Percentiles rank a stretch among this genome's conserved stretches.
Conservation (phyloP, 176 grass and related monocot genomes). For the Sorghum bicolor region DNA sequence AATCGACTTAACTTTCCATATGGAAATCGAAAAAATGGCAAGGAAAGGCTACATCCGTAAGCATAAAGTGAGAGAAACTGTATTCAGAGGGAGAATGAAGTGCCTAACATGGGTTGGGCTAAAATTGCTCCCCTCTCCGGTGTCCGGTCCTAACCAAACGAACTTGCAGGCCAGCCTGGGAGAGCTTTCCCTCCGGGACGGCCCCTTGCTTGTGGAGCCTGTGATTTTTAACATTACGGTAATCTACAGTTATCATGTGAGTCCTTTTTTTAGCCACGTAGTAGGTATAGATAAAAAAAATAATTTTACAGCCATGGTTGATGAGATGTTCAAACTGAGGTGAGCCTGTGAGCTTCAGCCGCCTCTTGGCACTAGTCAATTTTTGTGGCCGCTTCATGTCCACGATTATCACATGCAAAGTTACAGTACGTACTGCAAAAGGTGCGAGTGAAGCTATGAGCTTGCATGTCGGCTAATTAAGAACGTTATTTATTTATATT, state of each 20-base stretch:
- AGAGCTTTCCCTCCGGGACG: not conserved
- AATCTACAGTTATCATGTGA: too few relatives aligned
- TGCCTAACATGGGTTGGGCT: not conserved
- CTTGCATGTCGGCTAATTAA: not conserved
- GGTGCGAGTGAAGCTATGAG: not conserved
- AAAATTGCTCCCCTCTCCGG: not conserved
- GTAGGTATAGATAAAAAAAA: too few relatives aligned
- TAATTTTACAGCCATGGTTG: too few relatives aligned
- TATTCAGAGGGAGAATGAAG: not conserved
- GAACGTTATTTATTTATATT: not conserved
- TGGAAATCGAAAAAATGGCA: not conserved
- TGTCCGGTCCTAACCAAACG: not conserved
- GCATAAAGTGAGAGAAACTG: not conserved
- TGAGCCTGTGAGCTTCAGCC: not conserved
- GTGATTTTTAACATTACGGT: not conserved
- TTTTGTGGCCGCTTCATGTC: not conserved
- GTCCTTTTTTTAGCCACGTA: too few relatives aligned
- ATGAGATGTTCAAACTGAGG: not conserved
- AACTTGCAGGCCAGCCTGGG: not conserved
- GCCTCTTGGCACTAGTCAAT: not conserved
- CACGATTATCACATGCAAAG: not conserved
- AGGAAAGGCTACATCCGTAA: not conserved
- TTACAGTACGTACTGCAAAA: not conserved
- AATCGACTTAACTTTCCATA: not conserved
- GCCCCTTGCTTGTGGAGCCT: not conserved